Evolutionary conservation across 1,284 basidiomycete genomes (phyloP).

Genomic region (Volvariella volvacea): DNA sequence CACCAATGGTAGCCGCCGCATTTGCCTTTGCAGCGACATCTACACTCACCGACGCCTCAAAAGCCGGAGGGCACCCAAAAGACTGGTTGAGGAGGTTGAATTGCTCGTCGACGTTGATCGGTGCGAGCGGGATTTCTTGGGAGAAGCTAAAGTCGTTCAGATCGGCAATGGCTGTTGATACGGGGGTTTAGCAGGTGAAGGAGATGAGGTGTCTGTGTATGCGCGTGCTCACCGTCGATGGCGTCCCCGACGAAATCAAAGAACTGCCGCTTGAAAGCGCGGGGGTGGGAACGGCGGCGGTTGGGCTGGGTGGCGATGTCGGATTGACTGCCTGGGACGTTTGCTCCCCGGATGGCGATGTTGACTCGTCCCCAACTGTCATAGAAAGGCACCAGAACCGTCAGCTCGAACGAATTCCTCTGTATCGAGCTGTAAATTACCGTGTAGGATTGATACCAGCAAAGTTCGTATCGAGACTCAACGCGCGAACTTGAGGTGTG

Average conservation of each 20-base stretch:
- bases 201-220: background rate
- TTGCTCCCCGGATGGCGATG: constrained; percentile 33
- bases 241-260: constrained; percentile 21
- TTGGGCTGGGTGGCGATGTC: constrained; percentile 24
- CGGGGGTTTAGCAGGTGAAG: too few relatives aligned
- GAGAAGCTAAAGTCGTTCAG: constrained; percentile 22
- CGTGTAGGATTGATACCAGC: constrained; percentile 23
- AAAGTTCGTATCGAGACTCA: constrained; percentile 38
- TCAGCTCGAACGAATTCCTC: background rate
- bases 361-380: constrained; percentile 28
- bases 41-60: constrained; percentile 26
- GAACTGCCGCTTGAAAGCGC: constrained; percentile 17
- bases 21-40: constrained; percentile 32
- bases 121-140: constrained; percentile 14
- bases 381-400: constrained; percentile 1
- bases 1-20: constrained; percentile 30
- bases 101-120: constrained; percentile 25
- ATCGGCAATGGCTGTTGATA: constrained; percentile 16
- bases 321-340: constrained; percentile 29
- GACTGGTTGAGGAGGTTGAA: constrained; percentile 35
- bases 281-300: constrained; percentile 13
- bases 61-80: constrained; percentile 30
- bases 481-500: constrained; percentile 30
- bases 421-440: constrained; percentile 13
- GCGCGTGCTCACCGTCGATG: constrained; percentile 24